A percentile compares a stretch with the other conserved stretches of the same genome.
These are phyloP conservation scores for Purshia tridentata DNA, from an alignment of 306 rosid genomes.

Conservation along the genomic window DNA sequence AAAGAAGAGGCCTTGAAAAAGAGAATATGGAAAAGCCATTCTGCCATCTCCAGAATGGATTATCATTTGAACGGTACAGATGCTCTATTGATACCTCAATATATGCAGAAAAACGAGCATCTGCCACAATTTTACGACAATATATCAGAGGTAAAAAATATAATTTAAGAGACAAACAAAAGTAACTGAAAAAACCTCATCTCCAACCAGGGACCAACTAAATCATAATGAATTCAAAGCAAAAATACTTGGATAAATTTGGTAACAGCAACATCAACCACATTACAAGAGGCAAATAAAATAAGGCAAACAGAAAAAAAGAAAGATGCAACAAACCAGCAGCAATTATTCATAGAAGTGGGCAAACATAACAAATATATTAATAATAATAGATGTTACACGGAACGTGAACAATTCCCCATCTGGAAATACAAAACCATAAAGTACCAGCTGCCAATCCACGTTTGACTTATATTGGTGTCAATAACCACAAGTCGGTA, in stretches of 20 bases:
- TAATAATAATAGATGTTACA: slow-evolving; percentile 28
- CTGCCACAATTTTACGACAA: too few relatives aligned
- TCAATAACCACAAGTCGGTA: not conserved
- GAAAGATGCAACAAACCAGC: not conserved
- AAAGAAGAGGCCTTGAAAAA: too few relatives aligned
- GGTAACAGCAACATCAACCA: not conserved
- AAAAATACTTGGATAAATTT: not conserved
- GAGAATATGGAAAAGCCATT: too few relatives aligned
- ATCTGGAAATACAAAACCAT: slow-evolving; percentile 18
- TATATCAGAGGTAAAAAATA: too few relatives aligned
- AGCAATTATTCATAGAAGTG: not conserved
- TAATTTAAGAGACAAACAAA: not conserved
- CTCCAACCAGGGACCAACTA: not conserved
- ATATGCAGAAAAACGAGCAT: too few relatives aligned
- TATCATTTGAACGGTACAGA: too few relatives aligned
- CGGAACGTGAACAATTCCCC: slow-evolving; percentile 15
- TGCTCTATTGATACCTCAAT: too few relatives aligned
- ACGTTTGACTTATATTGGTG: slow-evolving; percentile 11
- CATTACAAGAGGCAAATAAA: not conserved
- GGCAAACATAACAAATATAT: slow-evolving; percentile 18
- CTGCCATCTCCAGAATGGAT: too few relatives aligned
- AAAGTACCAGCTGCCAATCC: slow-evolving; percentile 12
- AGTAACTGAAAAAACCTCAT: not conserved
- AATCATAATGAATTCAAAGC: not conserved
- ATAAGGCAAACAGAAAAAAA: not conserved